A percentile compares a stretch with the other conserved stretches of the same genome.
phyloP scores from a whole-genome alignment of 495 filamentous ascomycete species.

The Jackrogersella multiformis region DNA sequence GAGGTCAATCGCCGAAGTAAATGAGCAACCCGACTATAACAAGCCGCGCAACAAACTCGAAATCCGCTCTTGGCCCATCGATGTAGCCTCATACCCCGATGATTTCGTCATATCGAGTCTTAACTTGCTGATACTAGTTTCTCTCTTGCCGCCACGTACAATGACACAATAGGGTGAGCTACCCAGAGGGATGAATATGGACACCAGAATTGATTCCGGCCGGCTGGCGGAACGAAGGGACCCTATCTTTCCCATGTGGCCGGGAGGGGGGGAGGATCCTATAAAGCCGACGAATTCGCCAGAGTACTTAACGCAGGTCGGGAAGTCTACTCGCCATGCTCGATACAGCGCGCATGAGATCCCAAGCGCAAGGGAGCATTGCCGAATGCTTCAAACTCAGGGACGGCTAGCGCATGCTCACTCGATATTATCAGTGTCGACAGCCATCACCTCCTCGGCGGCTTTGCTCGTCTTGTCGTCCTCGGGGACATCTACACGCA shows the following conservation, averaged over 20 bases:
- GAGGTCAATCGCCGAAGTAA: too few relatives aligned
- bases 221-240: not conserved
- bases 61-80: too few relatives aligned
- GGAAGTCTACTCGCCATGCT: not conserved
- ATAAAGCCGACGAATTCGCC: not conserved
- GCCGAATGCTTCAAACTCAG: not conserved
- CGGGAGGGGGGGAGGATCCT: not conserved
- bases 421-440: constrained; percentile 40
- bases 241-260: too few relatives aligned
- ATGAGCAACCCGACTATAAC: too few relatives aligned
- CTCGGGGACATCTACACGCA: constrained; percentile 21
- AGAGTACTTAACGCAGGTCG: not conserved
- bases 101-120: too few relatives aligned
- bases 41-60: too few relatives aligned
- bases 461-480: constrained; percentile 7
- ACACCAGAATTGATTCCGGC: not conserved
- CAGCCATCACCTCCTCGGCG: constrained; percentile 27
- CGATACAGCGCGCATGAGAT: not conserved
- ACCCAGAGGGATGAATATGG: not conserved
- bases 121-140: not conserved
- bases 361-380: not conserved
- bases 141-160: not conserved
- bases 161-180: too few relatives aligned
- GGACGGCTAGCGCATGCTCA: not conserved
- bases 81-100: not conserved